A percentile compares a stretch with the other conserved stretches of the same genome.
Conservation (phyloP, 768 basidiomycete genomes). For the Leccinum boreale region DNA sequence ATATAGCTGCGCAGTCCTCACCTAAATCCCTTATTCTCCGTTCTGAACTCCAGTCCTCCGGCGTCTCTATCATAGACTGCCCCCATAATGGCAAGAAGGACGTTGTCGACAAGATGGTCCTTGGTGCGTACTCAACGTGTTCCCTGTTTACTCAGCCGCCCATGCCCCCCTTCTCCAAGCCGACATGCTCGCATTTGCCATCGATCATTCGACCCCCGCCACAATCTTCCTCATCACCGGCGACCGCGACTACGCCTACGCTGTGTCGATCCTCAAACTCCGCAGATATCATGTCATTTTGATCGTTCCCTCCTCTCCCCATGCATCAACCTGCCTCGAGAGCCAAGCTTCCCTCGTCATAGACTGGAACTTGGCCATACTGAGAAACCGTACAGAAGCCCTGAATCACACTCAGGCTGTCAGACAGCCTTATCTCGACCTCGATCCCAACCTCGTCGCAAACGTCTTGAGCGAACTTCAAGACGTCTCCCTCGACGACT, state of each 20-base stretch:
- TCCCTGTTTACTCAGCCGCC: neutral
- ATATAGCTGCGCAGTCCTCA: slow-evolving; percentile 38
- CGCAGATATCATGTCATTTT: slow-evolving; percentile 53
- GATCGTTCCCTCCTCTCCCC: slow-evolving; percentile 38
- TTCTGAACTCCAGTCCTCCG: slow-evolving; percentile 44
- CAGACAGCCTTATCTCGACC: slow-evolving; percentile 26
- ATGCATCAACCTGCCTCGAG: slow-evolving; percentile 44
- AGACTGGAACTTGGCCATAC: slow-evolving; percentile 46
- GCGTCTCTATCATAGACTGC: slow-evolving; percentile 39
- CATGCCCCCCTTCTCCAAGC: slow-evolving; percentile 35
- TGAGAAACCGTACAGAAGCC: slow-evolving; percentile 29
- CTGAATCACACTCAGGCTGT: slow-evolving; percentile 9
- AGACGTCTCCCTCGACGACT: slow-evolving; percentile 12
- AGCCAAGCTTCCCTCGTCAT: slow-evolving; percentile 52
- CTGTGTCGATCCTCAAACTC: slow-evolving; percentile 53
- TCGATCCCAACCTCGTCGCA: slow-evolving; percentile 20
- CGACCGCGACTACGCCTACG: slow-evolving; percentile 66
- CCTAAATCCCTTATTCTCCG: slow-evolving; percentile 32
- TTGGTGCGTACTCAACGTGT: slow-evolving; percentile 30
- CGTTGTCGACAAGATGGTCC: slow-evolving; percentile 47
- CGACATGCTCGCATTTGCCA: slow-evolving; percentile 65
- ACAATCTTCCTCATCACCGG: slow-evolving; percentile 64
- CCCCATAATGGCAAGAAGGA: slow-evolving; percentile 33
- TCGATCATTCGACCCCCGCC: slow-evolving; percentile 51
- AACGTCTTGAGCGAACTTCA: slow-evolving; percentile 23